Evolutionary conservation across 202 grass and related monocot genomes (phyloP).

Genomic region (Elaeis oleifera): DNA sequence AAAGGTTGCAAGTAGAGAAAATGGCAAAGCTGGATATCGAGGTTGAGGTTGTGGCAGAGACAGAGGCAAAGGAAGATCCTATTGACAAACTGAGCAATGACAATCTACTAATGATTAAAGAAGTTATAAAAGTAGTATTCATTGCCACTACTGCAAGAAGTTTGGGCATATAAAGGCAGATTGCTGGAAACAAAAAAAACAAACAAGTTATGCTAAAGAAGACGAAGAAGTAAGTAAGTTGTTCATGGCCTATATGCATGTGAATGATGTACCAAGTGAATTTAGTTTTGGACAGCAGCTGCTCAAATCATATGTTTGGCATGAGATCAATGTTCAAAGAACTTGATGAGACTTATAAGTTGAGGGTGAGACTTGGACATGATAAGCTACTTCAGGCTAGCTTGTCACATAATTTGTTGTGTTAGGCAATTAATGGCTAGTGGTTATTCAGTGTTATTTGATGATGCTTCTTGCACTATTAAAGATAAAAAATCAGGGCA

Average conservation of each 20-base stretch:
- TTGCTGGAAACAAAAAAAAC: background rate
- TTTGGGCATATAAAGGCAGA: no score
- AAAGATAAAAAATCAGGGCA: background rate
- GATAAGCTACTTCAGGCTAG: constrained; percentile 7
- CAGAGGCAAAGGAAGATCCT: no score
- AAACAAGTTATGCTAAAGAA: background rate
- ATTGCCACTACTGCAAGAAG: no score
- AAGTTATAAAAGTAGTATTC: no score
- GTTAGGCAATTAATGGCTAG: constrained; percentile 8
- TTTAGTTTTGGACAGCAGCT: background rate
- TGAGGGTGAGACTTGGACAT: background rate
- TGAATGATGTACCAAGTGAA: no score
- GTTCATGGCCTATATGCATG: background rate
- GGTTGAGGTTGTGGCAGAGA: background rate
- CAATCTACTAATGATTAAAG: no score
- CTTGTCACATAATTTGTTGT: constrained; percentile 9
- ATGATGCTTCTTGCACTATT: background rate
- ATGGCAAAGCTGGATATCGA: background rate
- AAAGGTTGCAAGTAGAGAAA: no score
- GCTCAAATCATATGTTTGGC: constrained; percentile 5
- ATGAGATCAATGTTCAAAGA: background rate
- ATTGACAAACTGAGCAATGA: no score
- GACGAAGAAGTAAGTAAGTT: background rate
- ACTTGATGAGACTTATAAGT: background rate
- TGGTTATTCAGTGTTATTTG: constrained; percentile 4